These are phyloP conservation scores for Bipolaris gigantea DNA, from an alignment of 2,329 filamentous ascomycete species.

Conservation along the genomic window DNA sequence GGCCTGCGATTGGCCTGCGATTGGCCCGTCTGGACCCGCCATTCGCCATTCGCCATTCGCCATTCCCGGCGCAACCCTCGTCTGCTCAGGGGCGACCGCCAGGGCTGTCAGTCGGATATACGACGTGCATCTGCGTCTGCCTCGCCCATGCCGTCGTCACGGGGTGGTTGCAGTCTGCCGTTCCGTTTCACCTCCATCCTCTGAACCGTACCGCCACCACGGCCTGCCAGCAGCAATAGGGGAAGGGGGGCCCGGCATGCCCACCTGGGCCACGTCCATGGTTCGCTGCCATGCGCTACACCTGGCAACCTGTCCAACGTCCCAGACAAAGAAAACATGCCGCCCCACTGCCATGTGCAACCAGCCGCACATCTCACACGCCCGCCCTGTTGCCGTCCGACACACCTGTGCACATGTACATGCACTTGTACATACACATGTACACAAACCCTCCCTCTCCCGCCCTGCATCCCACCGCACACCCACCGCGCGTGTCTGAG, in stretches of 20 bases:
- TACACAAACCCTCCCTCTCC: not conserved
- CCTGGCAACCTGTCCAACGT: slow-evolving; percentile 10
- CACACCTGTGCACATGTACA: not conserved
- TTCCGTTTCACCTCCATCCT: slow-evolving; percentile 9
- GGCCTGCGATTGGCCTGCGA: too few species aligned
- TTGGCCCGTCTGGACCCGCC: too few species aligned
- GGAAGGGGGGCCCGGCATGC: not conserved
- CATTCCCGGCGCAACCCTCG: too few species aligned
- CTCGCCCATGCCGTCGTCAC: not conserved
- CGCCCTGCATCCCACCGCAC: slow-evolving; percentile 9
- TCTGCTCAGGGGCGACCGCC: slow-evolving; percentile 19
- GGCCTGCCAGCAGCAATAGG: not conserved
- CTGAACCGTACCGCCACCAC: too few species aligned
- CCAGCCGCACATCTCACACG: not conserved
- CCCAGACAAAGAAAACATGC: slow-evolving; percentile 3
- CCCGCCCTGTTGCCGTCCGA: not conserved
- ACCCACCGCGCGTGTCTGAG: not conserved
- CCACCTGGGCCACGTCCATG: not conserved
- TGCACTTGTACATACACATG: not conserved
- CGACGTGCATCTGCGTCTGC: not conserved
- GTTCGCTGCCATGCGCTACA: not conserved
- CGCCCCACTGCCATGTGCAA: slow-evolving; percentile 8
- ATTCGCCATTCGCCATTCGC: too few species aligned
- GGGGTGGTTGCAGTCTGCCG: slow-evolving; percentile 23
- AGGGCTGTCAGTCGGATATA: slow-evolving; percentile 8